Base-by-base conservation (phyloP, 2,329 filamentous ascomycete species). In the Trichophyton verrucosum region DNA sequence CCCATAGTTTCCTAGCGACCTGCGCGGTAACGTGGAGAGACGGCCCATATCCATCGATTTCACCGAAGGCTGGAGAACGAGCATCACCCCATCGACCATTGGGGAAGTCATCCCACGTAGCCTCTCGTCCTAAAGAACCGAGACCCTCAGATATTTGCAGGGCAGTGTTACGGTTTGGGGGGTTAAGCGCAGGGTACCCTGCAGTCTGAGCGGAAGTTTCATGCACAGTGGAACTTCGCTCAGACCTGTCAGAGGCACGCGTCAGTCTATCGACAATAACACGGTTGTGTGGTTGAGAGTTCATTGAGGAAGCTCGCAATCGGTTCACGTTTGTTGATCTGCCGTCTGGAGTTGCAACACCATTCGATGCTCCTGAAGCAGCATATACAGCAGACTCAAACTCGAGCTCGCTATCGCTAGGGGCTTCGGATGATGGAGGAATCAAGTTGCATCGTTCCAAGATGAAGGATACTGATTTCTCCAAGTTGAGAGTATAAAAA, bases 21-120 rank as follows among this genome's bases (percentile, higher is more conserved):
- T 86, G 82, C n/a, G 89, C 84, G 0, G 88, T 89, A 71, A 96
- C 89, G 76, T 96, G 94, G 44, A 99, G 79, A 61, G 87, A 94
- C n/a, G 95, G 91, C 9, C 94, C 94, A 71, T 97, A 97, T n/a
- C 92, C 92, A 70, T 97, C 91, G 62, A 96, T 96, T 73, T 96
- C 91, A 68, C 92, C 92, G 71, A 95, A 97, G 0, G 92, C 92
- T 0, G 91, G 91, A 2, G 91, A 96, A 59, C 92, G 84, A 3
- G 91, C 89, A 69, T 96, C 92, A 71, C 92, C 92, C 85, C 92
- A 97, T 60, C 92, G 84, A 30, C 92, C 94, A 77, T 97, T 97
- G 64, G 92, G 92, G 73, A 91, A 99, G 68, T 99, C 94, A 69
- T 99, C 94, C 94, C 94, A 99, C 0, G 94, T 99, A 38, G 94